Conservation (phyloP, 495 filamentous ascomycete species). For the Aspergillus cavernicola region DNA sequence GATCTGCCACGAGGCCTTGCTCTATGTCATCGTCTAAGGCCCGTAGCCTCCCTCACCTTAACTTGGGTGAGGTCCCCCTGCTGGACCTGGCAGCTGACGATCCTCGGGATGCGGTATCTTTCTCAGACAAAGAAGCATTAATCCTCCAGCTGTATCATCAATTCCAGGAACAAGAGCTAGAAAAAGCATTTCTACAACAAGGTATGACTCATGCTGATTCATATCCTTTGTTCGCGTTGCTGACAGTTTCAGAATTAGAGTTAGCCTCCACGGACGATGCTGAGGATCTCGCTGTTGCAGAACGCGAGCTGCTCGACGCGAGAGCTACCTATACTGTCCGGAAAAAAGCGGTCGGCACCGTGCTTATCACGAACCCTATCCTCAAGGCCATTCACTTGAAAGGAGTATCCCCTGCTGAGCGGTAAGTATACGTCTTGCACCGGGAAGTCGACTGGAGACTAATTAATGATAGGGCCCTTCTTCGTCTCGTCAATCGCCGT, state of each 20-base stretch:
- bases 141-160: constrained; percentile 66
- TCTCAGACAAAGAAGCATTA: constrained; percentile 58
- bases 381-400: constrained; percentile 73
- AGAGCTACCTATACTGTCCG: constrained; percentile 64
- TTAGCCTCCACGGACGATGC: constrained; percentile 39
- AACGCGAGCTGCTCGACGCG: constrained; percentile 64
- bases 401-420: constrained; percentile 61
- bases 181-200: constrained; percentile 62
- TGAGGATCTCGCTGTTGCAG: constrained; percentile 50
- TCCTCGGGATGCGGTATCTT: constrained; percentile 44
- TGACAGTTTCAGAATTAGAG: constrained; percentile 25
- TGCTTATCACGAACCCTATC: constrained; percentile 66
- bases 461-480: constrained; percentile 51
- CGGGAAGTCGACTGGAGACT: background rate
- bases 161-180: constrained; percentile 64
- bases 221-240: background rate
- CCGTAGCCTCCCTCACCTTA: constrained; percentile 35
- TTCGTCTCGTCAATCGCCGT: constrained; percentile 61
- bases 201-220: constrained; percentile 24
- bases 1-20: constrained; percentile 29
- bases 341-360: constrained; percentile 60
- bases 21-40: constrained; percentile 38
- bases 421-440: constrained; percentile 42
- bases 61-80: constrained; percentile 33
- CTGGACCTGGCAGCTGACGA: constrained; percentile 41